Conservation (phyloP, 2,329 filamentous ascomycete species). For the Xylariaceae sp. region DNA sequence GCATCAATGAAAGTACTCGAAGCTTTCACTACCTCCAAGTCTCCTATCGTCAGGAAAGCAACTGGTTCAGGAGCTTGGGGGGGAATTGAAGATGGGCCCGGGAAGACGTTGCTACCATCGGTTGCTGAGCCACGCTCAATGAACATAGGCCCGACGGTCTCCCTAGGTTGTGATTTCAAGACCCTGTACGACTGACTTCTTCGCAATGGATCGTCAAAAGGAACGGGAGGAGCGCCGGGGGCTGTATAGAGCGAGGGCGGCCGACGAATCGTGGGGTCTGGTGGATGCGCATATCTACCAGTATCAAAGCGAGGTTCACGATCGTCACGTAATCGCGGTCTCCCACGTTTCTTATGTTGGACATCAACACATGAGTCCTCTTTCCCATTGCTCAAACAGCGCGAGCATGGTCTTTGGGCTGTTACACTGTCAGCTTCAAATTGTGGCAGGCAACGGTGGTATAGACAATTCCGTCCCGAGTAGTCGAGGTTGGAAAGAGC, state of each 20-base stretch:
- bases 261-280: slow-evolving; percentile 46
- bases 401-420: slow-evolving; percentile 73
- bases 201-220: slow-evolving; percentile 46
- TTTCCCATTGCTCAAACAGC: slow-evolving; percentile 74
- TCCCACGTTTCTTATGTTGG: slow-evolving; percentile 78
- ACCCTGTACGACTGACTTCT: slow-evolving; percentile 48
- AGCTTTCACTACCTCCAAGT: slow-evolving; percentile 54
- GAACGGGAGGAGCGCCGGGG: slow-evolving; percentile 39
- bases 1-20: slow-evolving; percentile 54
- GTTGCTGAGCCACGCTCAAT: slow-evolving; percentile 47
- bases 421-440: slow-evolving; percentile 35
- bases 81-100: slow-evolving; percentile 39
- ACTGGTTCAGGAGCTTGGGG: slow-evolving; percentile 47
- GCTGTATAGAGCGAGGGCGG: slow-evolving; percentile 50
- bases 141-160: slow-evolving; percentile 46
- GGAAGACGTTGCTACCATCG: slow-evolving; percentile 50
- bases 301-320: slow-evolving; percentile 56
- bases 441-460: background rate
- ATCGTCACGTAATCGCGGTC: slow-evolving; percentile 72
- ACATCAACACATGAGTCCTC: slow-evolving; percentile 78
- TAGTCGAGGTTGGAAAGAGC: background rate
- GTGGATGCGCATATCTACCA: slow-evolving; percentile 43
- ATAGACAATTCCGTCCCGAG: background rate
- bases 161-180: slow-evolving; percentile 51
- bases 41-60: slow-evolving; percentile 52